Percentiles rank a stretch among this genome's conserved stretches.
phyloP scores from a whole-genome alignment of 2,329 filamentous ascomycete species.

The Endoconidiophora laricicola region DNA sequence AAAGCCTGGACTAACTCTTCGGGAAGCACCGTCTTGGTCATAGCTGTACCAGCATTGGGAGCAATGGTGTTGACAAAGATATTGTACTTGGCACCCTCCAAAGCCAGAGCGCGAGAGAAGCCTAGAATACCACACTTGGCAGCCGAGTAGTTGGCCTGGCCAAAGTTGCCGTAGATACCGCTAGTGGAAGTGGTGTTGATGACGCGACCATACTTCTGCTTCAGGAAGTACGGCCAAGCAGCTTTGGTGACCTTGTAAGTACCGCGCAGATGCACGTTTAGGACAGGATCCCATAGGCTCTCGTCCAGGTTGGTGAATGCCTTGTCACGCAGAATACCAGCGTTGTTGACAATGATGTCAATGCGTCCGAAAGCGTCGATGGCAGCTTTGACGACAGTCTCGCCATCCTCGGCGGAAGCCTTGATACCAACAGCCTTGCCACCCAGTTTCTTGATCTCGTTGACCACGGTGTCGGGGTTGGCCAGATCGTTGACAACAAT shows the following conservation, averaged over 20 bases:
- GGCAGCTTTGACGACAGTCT: slow-evolving; percentile 76
- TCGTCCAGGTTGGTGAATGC: slow-evolving; percentile 97
- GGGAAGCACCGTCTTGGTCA: slow-evolving; percentile 87
- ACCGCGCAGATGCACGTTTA: slow-evolving; percentile 82
- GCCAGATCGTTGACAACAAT: slow-evolving; percentile 93
- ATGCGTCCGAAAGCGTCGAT: slow-evolving; percentile 88
- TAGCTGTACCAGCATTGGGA: slow-evolving; percentile 87
- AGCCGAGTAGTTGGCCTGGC: slow-evolving; percentile 92
- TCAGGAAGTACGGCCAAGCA: slow-evolving; percentile 92
- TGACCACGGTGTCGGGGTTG: slow-evolving; percentile 77
- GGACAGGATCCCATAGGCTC: slow-evolving; percentile 75
- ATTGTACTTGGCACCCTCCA: slow-evolving; percentile 93
- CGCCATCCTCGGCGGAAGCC: slow-evolving; percentile 83
- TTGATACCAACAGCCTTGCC: slow-evolving; percentile 87
- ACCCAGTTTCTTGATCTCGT: slow-evolving; percentile 79
- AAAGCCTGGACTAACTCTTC: slow-evolving; percentile 97
- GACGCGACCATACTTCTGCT: slow-evolving; percentile 96
- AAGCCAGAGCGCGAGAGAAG: slow-evolving; percentile 79
- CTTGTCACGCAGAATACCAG: slow-evolving; percentile 94
- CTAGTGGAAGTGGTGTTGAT: slow-evolving; percentile 95
- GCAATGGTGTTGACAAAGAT: slow-evolving; percentile 97
- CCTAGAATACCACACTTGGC: slow-evolving; percentile 87
- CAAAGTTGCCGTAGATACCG: slow-evolving; percentile 98
- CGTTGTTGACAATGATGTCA: slow-evolving; percentile 95
- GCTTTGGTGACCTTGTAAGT: slow-evolving; percentile 97